phyloP scores from a whole-genome alignment of 2,329 filamentous ascomycete species.

The Fusarium concolor region DNA sequence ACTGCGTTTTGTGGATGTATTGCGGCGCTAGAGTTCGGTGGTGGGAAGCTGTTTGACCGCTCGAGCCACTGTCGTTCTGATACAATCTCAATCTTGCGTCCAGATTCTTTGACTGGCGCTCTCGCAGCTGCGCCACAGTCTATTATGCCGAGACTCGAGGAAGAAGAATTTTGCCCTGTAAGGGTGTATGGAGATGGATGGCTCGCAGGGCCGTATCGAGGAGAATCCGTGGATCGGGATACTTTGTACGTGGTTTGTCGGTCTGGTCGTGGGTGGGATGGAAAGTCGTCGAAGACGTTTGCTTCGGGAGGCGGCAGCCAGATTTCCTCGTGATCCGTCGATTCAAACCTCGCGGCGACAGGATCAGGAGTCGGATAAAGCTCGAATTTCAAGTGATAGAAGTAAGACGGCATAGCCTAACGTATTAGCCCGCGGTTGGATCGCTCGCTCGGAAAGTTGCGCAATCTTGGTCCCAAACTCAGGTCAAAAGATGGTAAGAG shows the following conservation, averaged over 20 bases:
- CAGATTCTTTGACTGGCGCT: constrained; percentile 43
- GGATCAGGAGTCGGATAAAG: constrained; percentile 65
- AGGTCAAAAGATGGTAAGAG: neutral
- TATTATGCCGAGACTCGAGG: constrained; percentile 53
- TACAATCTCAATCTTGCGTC: constrained; percentile 53
- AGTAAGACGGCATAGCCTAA: constrained; percentile 69
- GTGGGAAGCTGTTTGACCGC: constrained; percentile 56
- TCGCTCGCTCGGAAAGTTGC: constrained; percentile 2
- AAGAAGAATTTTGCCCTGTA: constrained; percentile 15
- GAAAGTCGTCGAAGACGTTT: constrained; percentile 67
- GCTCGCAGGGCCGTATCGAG: neutral
- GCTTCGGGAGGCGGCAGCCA: constrained; percentile 64
- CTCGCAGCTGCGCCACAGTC: constrained; percentile 61
- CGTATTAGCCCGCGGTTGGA: neutral
- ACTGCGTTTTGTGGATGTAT: constrained; percentile 62
- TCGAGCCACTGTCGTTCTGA: constrained; percentile 56
- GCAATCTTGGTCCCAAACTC: neutral
- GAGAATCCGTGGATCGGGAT: constrained; percentile 10
- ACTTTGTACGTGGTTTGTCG: constrained; percentile 32
- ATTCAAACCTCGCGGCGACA: constrained; percentile 17
- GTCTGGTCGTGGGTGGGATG: constrained; percentile 58
- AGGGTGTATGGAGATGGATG: constrained; percentile 3
- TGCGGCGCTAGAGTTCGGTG: constrained; percentile 57
- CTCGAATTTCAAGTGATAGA: constrained; percentile 75
- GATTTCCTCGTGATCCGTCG: constrained; percentile 44